A percentile compares a stretch with the other conserved stretches of the same genome.
phyloP scores from a whole-genome alignment of 2,329 filamentous ascomycete species.

The Fusarium cicatricum region DNA sequence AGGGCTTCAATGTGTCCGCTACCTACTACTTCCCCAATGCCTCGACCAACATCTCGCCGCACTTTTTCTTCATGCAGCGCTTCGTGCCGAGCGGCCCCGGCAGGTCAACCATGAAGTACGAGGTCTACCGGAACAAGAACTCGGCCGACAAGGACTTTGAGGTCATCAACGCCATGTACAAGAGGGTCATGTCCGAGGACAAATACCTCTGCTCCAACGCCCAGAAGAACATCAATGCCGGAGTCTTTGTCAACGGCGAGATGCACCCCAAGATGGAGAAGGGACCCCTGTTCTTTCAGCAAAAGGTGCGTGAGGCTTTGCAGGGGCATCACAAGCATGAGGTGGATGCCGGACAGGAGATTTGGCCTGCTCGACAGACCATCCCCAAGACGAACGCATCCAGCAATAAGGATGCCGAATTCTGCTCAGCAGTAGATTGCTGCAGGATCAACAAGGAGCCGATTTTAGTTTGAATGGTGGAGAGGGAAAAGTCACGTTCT shows the following conservation, averaged over 20 bases:
- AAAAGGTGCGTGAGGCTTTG: conserved; percentile 57
- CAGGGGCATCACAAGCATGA: conserved; percentile 58
- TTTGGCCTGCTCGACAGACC: conserved; percentile 59
- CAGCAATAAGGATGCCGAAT: conserved; percentile 39
- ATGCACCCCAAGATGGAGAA: conserved; percentile 69
- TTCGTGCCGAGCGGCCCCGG: conserved; percentile 64
- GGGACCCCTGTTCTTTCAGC: conserved; percentile 66
- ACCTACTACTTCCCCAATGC: conserved; percentile 1
- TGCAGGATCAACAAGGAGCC: conserved; percentile 39
- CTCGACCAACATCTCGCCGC: conserved; percentile 49
- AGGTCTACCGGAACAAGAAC: conserved; percentile 69
- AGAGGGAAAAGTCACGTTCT: no score
- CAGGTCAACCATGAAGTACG: conserved; percentile 65
- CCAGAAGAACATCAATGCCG: conserved; percentile 68
- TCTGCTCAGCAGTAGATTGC: conserved; percentile 49
- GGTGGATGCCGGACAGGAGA: conserved; percentile 53
- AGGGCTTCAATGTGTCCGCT: conserved; percentile 46
- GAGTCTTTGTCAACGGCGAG: conserved; percentile 69
- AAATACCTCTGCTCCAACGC: conserved; percentile 67
- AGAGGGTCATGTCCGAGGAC: conserved; percentile 70
- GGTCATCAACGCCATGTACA: conserved; percentile 66
- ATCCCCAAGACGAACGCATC: conserved; percentile 41
- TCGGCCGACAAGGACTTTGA: conserved; percentile 66
- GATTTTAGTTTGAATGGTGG: conserved; percentile 22
- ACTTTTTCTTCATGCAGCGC: conserved; percentile 71